Evolutionary conservation across 805 yeast species (phyloP).

Genomic region (Priceomyces haplophilus): DNA sequence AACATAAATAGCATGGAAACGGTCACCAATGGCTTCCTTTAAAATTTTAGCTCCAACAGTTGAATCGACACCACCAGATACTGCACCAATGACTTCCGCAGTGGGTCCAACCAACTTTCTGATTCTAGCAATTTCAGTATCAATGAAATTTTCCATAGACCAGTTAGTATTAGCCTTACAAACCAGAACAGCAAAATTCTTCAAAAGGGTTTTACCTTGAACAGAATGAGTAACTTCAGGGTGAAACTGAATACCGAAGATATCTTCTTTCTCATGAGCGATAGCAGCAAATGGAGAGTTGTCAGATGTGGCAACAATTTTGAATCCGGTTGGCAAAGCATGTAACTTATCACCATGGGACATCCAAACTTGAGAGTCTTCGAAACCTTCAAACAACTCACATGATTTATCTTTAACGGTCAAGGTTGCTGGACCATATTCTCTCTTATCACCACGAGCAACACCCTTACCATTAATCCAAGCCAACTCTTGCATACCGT

Average conservation of each 20-base stretch:
- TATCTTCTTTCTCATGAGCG: conserved; percentile 65
- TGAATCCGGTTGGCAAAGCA: conserved; percentile 85
- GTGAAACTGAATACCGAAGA: conserved; percentile 97
- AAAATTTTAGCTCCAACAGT: conserved; percentile 98
- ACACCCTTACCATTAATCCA: conserved; percentile 96
- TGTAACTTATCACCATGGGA: conserved; percentile 96
- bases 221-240: conserved; percentile 98
- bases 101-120: conserved; percentile 90
- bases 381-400: conserved; percentile 81
- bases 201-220: conserved; percentile 81
- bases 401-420: conserved; percentile 65
- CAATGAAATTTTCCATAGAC: conserved; percentile 98
- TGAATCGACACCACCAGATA: conserved; percentile 98
- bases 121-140: conserved; percentile 92
- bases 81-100: conserved; percentile 99
- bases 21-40: conserved; percentile 97
- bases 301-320: conserved; percentile 83
- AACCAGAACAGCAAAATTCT: conserved; percentile 89
- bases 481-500: conserved; percentile 98
- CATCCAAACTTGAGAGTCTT: conserved; percentile 98
- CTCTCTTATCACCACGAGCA: conserved; percentile 94
- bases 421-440: conserved; percentile 94
- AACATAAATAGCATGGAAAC: conserved; percentile 97
- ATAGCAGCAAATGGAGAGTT: conserved; percentile 97
- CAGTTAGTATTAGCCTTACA: conserved; percentile 88